Base-by-base conservation (phyloP, 2,329 filamentous ascomycete species). In the Plectosphaerella sp. region DNA sequence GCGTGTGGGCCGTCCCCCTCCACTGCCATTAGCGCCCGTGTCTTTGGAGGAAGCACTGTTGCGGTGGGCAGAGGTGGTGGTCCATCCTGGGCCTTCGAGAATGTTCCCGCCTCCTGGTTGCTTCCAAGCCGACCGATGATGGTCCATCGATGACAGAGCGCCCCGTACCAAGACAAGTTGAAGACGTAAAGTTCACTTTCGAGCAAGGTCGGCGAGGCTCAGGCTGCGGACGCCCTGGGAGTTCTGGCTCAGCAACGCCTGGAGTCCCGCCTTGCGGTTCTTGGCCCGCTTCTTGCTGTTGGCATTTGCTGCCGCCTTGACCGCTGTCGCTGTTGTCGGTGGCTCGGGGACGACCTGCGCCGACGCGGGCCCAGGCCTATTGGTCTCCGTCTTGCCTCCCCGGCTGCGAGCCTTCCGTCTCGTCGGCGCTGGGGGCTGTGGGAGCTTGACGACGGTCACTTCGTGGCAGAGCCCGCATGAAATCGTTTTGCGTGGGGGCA, bases 201-300 rank as follows among this genome's bases (percentile, higher is more conserved):
- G 15, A 8, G 41, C 41, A 83, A 62, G 57, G 20, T 82, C 77
- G 28, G 77, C 71, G n/a, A 84, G 72, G 55, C 76, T 82, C 28
- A 84, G 64, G 16, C 70, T 71, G 3, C 72, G 68, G 33, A 59
- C 61, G 11, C 63, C 52, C 15, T 60, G 71, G 54, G 64, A 57
- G 41, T 62, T 70, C 61, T 72, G 73, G 47, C 76, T 75, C n/a
- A 88, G 70, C 41, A 88, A 64, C 48, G 84, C 83, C 63, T 86
- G 81, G n/a, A 89, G 70, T 1, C 82, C 83, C 35, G 82, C 79
- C 66, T 87, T 88, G 54, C 83, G 74, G 55, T 72, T 79, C 68
- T 84, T 87, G 33, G 84, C 80, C 48, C 83, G 75, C 69, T 86
- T 86, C 68, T 83, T 86, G 69, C 80, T 86, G 67, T 69, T 82